Evolutionary conservation across 1,284 basidiomycete genomes (phyloP).

Genomic region (Sporisorium sorghi): DNA sequence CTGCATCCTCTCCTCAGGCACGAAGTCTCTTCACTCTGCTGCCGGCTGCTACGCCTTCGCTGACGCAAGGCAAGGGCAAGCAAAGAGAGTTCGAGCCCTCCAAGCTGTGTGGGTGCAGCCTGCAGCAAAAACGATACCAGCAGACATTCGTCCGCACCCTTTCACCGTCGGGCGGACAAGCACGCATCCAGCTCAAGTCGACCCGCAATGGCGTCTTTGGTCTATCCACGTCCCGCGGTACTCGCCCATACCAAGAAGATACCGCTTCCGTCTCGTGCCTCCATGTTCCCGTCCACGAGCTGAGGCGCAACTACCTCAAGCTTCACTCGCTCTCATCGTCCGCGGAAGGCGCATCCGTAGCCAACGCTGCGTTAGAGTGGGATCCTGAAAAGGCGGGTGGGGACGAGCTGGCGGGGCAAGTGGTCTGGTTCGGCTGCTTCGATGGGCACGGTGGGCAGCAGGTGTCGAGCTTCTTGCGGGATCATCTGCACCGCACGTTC

Average conservation of each 20-base stretch:
- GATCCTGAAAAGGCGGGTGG: constrained; percentile 55
- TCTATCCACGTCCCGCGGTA: constrained; percentile 56
- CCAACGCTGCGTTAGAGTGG: constrained; percentile 51
- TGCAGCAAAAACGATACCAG: constrained; percentile 24
- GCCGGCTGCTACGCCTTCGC: background rate
- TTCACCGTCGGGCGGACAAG: constrained; percentile 37
- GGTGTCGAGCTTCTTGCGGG: constrained; percentile 58
- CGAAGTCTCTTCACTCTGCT: background rate
- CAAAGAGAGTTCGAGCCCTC: constrained; percentile 20
- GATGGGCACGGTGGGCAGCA: constrained; percentile 66
- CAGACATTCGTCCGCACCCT: constrained; percentile 46
- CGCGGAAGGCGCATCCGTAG: constrained; percentile 26
- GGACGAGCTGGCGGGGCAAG: constrained; percentile 61
- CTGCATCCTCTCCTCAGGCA: constrained; percentile 1
- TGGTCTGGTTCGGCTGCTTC: constrained; percentile 68
- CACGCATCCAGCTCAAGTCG: constrained; percentile 44
- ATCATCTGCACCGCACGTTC: constrained; percentile 61
- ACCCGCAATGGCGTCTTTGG: constrained; percentile 53
- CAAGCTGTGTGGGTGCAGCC: constrained; percentile 6
- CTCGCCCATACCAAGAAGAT: constrained; percentile 64
- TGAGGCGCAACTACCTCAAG: constrained; percentile 50
- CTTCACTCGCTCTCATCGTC: constrained; percentile 31
- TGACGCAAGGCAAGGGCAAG: constrained; percentile 27
- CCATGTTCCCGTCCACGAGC: constrained; percentile 51
- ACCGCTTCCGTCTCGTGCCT: constrained; percentile 63